A percentile compares a stretch with the other conserved stretches of the same genome.
phyloP scores from a whole-genome alignment of 2,329 filamentous ascomycete species.

The Aspergillus persii region DNA sequence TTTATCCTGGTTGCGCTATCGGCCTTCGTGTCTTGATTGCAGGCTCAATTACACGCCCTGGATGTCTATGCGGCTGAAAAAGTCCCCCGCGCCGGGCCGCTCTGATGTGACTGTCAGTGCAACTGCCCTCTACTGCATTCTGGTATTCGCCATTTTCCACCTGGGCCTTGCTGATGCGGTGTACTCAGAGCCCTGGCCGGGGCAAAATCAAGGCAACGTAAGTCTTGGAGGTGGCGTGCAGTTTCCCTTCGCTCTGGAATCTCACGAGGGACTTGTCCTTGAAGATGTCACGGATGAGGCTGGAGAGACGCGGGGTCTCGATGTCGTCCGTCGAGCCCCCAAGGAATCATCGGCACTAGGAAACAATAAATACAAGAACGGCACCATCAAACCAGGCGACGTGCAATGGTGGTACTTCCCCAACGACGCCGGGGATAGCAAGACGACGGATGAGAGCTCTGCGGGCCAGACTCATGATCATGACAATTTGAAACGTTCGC shows the following conservation, averaged over 20 bases:
- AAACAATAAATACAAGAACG: slow-evolving; percentile 64
- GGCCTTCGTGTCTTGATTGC: slow-evolving; percentile 1
- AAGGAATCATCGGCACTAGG: slow-evolving; percentile 50
- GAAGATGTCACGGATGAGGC: slow-evolving; percentile 30
- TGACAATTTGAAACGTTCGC: slow-evolving; percentile 32
- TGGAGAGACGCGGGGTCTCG: slow-evolving; percentile 30
- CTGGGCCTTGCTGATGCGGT: slow-evolving; percentile 65
- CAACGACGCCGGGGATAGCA: slow-evolving; percentile 52
- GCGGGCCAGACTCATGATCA: slow-evolving; percentile 30
- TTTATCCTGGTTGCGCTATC: background rate
- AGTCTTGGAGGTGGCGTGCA: slow-evolving; percentile 39
- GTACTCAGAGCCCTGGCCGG: slow-evolving; percentile 47
- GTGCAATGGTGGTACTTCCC: slow-evolving; percentile 65
- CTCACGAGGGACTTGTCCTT: slow-evolving; percentile 31
- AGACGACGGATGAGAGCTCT: slow-evolving; percentile 34
- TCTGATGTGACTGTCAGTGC: slow-evolving; percentile 66
- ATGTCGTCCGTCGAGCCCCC: slow-evolving; percentile 58
- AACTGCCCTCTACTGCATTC: slow-evolving; percentile 56
- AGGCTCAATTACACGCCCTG: background rate
- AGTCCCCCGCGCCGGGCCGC: slow-evolving; percentile 69
- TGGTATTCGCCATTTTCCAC: slow-evolving; percentile 61
- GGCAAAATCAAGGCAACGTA: slow-evolving; percentile 49
- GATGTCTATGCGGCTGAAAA: slow-evolving; percentile 46
- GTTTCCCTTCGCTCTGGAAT: slow-evolving; percentile 25
- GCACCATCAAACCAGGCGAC: slow-evolving; percentile 62